Percentiles rank a stretch among this genome's conserved stretches.
phyloP scores from a whole-genome alignment of 441 rosid genomes.

The Jatropha multifida region DNA sequence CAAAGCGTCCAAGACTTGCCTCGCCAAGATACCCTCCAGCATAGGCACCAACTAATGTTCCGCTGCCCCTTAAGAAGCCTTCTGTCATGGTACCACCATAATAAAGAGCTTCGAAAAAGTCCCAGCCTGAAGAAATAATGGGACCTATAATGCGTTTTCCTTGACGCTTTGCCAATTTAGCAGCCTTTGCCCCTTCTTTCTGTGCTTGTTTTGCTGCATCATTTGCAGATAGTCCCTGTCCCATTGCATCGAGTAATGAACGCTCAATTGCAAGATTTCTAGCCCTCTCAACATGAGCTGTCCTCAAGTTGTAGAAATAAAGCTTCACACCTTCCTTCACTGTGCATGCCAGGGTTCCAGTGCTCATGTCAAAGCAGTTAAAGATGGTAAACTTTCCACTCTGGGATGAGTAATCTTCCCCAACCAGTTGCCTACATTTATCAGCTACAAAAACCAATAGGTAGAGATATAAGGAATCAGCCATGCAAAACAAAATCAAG shows the following conservation, averaged over 20 bases:
- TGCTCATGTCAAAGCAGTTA: slow-evolving; percentile 87
- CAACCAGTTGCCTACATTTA: slow-evolving; percentile 78
- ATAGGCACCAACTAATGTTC: slow-evolving; percentile 80
- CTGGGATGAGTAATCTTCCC: slow-evolving; percentile 75
- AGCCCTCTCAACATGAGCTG: slow-evolving; percentile 72
- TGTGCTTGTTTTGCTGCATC: slow-evolving; percentile 75
- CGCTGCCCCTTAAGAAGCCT: slow-evolving; percentile 79
- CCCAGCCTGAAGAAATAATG: slow-evolving; percentile 86
- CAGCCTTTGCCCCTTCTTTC: slow-evolving; percentile 80
- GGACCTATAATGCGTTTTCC: slow-evolving; percentile 94
- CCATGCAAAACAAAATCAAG: background rate
- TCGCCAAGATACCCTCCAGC: slow-evolving; percentile 73
- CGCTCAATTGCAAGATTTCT: slow-evolving; percentile 62
- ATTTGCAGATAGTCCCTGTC: slow-evolving; percentile 50
- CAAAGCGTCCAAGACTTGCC: slow-evolving; percentile 72
- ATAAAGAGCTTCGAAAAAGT: slow-evolving; percentile 88
- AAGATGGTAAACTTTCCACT: slow-evolving; percentile 85
- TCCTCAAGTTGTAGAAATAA: slow-evolving; percentile 72
- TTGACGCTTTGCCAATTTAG: slow-evolving; percentile 65
- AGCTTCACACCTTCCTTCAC: slow-evolving; percentile 92
- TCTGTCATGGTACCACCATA: slow-evolving; percentile 84
- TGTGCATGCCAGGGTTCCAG: slow-evolving; percentile 71
- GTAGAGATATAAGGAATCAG: background rate
- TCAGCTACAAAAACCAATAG: slow-evolving; percentile 53
- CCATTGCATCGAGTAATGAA: slow-evolving; percentile 58